Conservation (phyloP, 192 early-diverging fungal species). For the Chytriomyces sp. region DNA sequence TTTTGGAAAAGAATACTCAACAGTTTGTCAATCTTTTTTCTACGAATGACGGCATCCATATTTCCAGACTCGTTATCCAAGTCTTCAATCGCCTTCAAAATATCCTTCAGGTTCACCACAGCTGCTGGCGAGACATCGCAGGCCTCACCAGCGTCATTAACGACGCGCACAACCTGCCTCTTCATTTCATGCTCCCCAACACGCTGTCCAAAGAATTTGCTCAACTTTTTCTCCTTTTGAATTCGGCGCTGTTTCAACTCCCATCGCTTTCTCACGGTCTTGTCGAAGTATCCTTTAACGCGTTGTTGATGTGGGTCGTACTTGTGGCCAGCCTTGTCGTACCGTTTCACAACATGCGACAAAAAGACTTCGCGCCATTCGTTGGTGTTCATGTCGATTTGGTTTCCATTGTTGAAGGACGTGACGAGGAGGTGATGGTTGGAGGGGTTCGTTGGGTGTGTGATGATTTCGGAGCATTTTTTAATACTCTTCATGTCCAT, state of each 20-base stretch:
- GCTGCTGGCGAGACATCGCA: neutral
- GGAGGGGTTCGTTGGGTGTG: neutral
- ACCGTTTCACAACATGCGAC: slow-evolving; percentile 18
- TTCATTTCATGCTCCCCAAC: slow-evolving; percentile 61
- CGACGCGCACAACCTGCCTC: slow-evolving; percentile 41
- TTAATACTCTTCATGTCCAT: slow-evolving; percentile 13
- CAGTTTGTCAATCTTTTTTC: slow-evolving; percentile 52
- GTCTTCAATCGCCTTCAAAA: slow-evolving; percentile 26
- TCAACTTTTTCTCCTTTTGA: slow-evolving; percentile 67
- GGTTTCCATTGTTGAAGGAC: slow-evolving; percentile 27
- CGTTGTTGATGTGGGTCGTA: no score
- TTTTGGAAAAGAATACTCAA: slow-evolving; percentile 20
- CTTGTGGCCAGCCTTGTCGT: slow-evolving; percentile 26
- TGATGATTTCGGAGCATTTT: slow-evolving; percentile 1
- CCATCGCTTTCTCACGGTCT: slow-evolving; percentile 51
- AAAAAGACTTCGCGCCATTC: slow-evolving; percentile 46
- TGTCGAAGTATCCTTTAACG: slow-evolving; percentile 62
- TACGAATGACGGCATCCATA: slow-evolving; percentile 16
- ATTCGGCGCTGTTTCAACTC: slow-evolving; percentile 64
- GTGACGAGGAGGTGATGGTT: slow-evolving; percentile 1
- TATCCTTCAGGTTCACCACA: slow-evolving; percentile 11
- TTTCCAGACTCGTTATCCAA: slow-evolving; percentile 20
- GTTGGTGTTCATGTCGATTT: slow-evolving; percentile 4
- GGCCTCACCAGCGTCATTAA: neutral
- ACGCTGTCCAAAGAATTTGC: slow-evolving; percentile 72